Conservation (phyloP, 2,329 filamentous ascomycete genomes). For the Simplicillium sp. region DNA sequence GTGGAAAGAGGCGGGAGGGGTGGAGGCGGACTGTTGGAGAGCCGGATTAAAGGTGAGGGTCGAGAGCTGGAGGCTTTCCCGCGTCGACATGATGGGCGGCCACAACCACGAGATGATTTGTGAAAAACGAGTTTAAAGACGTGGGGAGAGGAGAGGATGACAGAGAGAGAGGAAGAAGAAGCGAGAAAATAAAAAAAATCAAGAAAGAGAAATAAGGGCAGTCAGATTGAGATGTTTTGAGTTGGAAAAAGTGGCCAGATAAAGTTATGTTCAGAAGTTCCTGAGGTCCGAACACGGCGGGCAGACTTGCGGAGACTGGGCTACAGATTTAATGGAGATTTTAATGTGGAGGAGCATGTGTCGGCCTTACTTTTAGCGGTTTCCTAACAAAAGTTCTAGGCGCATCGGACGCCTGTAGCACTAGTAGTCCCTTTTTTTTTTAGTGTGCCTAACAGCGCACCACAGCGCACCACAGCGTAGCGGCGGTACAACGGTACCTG, state of each 20-base stretch:
- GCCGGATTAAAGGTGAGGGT: constrained; percentile 20
- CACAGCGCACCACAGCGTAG: no score
- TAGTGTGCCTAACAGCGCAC: no score
- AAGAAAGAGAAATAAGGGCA: neutral
- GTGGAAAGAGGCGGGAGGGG: constrained; percentile 16
- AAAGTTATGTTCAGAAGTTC: no score
- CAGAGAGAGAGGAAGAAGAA: neutral
- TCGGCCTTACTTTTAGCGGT: no score
- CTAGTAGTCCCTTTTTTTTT: no score
- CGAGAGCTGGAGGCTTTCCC: constrained; percentile 18
- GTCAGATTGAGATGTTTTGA: neutral
- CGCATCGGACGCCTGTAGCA: no score
- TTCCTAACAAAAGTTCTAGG: no score
- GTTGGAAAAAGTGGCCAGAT: neutral
- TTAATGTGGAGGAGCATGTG: no score
- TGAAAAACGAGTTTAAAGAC: neutral
- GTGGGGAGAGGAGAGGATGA: neutral
- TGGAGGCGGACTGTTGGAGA: constrained; percentile 13
- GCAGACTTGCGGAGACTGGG: neutral
- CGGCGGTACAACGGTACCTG: no score
- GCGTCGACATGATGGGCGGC: constrained; percentile 14
- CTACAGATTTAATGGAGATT: no score
- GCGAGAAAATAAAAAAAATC: neutral
- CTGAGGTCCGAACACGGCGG: neutral
- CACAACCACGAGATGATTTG: neutral